These are phyloP conservation scores for Capsella rubella DNA, from an alignment of 441 rosid genomes.

Conservation along the genomic window DNA sequence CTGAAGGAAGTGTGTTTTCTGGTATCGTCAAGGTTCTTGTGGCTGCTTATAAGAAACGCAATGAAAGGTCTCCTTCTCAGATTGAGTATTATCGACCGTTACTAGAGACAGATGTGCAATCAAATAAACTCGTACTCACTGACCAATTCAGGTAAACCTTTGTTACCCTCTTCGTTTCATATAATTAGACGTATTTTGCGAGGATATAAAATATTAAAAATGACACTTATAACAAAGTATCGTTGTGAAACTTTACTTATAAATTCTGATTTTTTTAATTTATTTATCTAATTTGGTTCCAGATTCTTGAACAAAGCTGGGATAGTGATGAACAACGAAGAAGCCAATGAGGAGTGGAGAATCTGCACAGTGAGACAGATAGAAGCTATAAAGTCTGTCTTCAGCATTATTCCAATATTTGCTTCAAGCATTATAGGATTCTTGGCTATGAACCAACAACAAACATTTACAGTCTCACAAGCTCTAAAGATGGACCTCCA, in stretches of 20 bases:
- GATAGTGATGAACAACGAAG: slow-evolving; percentile 45
- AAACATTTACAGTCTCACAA: slow-evolving; percentile 60
- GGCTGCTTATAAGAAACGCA: slow-evolving; percentile 63
- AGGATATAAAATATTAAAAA: neutral
- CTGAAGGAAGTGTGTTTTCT: slow-evolving; percentile 68
- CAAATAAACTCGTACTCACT: slow-evolving; percentile 58
- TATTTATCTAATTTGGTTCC: neutral
- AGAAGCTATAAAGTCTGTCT: slow-evolving; percentile 60
- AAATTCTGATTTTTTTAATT: neutral
- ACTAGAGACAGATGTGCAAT: slow-evolving; percentile 31
- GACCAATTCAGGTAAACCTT: slow-evolving; percentile 58
- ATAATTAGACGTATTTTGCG: neutral
- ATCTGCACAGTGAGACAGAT: slow-evolving; percentile 56
- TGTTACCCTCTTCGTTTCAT: neutral
- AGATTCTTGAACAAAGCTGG: slow-evolving; percentile 63
- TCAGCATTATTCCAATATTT: slow-evolving; percentile 59
- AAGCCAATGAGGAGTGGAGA: slow-evolving; percentile 46
- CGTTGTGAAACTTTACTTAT: neutral
- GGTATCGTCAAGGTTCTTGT: slow-evolving; percentile 60
- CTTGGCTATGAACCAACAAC: slow-evolving; percentile 53
- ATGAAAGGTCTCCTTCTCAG: slow-evolving; percentile 43
- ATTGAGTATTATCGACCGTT: slow-evolving; percentile 61
- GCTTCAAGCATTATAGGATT: slow-evolving; percentile 51
- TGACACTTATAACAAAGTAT: too few relatives aligned
- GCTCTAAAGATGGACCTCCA: slow-evolving; percentile 56